Evolutionary conservation across 371 early-diverging fungal species (phyloP).

Genomic region (Entomophthora muscae): DNA sequence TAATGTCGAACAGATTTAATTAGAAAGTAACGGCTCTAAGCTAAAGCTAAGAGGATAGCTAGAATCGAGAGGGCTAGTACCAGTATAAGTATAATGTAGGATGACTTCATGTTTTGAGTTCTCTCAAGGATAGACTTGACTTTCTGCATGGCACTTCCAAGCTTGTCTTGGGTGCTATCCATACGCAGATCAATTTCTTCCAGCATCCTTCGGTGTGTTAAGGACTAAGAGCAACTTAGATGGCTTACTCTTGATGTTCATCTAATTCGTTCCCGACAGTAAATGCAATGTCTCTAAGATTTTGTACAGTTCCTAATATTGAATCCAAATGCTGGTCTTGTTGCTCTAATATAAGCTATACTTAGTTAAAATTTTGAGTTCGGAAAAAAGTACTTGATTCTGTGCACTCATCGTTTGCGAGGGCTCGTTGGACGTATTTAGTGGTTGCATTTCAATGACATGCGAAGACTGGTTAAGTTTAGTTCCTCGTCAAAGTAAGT

Average conservation of each 20-base stretch:
- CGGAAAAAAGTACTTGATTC: background rate
- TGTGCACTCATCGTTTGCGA: background rate
- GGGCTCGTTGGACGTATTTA: background rate
- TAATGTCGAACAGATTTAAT: no score
- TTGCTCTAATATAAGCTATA: background rate
- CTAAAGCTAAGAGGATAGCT: background rate
- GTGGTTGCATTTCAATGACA: background rate
- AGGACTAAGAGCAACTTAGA: background rate
- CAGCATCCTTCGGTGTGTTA: background rate
- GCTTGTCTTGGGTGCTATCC: background rate
- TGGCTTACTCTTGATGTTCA: background rate
- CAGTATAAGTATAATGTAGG: background rate
- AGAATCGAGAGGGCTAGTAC: background rate
- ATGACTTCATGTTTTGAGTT: background rate
- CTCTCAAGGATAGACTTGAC: background rate
- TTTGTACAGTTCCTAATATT: background rate
- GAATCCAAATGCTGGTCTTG: conserved; percentile 5
- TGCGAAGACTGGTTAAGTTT: background rate
- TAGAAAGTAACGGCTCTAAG: no score
- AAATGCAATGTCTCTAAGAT: background rate
- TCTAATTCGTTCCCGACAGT: background rate
- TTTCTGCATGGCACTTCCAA: background rate
- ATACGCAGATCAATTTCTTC: background rate
- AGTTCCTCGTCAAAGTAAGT: background rate
- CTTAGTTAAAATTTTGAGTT: background rate